Conservation (phyloP, 2,329 filamentous ascomycete genomes). For the Ceratocystis diversiconidia region DNA sequence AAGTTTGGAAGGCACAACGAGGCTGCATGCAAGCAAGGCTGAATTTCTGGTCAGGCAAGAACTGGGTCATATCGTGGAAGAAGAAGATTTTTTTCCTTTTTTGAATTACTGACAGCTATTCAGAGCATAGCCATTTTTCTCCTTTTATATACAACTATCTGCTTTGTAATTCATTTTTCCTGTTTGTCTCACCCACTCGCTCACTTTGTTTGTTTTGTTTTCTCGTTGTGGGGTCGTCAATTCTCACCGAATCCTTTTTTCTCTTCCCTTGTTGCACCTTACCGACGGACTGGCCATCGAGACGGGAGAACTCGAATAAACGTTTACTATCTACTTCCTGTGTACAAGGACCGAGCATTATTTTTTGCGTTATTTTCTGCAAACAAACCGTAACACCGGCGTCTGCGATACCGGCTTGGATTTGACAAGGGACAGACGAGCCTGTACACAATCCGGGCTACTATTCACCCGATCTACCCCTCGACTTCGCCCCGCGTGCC, state of each 20-base stretch:
- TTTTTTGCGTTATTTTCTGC: too few relatives aligned
- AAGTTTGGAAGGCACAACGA: background rate
- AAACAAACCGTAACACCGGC: too few relatives aligned
- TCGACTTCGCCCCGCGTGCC: background rate
- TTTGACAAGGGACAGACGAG: too few relatives aligned
- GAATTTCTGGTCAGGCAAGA: background rate
- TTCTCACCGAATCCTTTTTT: background rate
- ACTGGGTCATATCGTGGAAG: background rate
- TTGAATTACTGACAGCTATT: background rate
- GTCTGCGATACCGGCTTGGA: too few relatives aligned
- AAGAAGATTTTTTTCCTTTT: background rate
- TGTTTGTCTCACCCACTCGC: background rate
- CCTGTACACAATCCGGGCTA: too few relatives aligned
- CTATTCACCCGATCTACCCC: background rate
- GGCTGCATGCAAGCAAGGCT: background rate
- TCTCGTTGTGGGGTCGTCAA: background rate
- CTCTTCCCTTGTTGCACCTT: background rate
- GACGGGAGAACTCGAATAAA: too few relatives aligned
- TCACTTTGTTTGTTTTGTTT: background rate
- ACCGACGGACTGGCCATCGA: background rate
- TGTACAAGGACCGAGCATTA: too few relatives aligned
- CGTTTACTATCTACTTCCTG: too few relatives aligned
- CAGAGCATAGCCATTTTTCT: background rate
- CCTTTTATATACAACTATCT: background rate
- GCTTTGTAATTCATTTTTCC: background rate